Evolutionary conservation across 176 grass and related monocot species (phyloP).

Genomic region (Tuctoria greenei): DNA sequence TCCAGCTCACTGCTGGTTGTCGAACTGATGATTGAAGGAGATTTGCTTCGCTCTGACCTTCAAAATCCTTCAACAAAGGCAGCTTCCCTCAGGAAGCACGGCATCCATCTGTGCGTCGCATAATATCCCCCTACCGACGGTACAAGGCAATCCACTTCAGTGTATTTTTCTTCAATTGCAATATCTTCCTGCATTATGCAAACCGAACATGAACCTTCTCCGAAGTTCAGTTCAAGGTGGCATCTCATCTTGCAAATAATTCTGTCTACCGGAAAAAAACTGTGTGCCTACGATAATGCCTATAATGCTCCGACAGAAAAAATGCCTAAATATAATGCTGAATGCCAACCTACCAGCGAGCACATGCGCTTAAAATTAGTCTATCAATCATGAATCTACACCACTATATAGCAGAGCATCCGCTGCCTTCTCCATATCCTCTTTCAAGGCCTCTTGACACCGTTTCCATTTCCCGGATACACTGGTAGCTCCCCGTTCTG

Average conservation of each 20-base stretch:
- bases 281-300: not conserved
- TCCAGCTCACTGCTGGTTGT: conserved; percentile 36
- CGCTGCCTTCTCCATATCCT: not conserved
- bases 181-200: conserved; percentile 31
- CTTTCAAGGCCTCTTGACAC: not conserved
- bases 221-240: conserved; percentile 34
- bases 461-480: conserved; percentile 9
- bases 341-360: conserved; percentile 35
- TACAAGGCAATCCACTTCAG: conserved; percentile 28
- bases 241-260: conserved; percentile 6
- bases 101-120: conserved; percentile 20
- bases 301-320: too few relatives aligned
- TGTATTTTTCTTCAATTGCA: conserved; percentile 23
- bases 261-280: not conserved
- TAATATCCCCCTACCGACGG: conserved; percentile 32
- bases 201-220: conserved; percentile 43
- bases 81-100: not conserved
- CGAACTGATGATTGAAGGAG: conserved; percentile 15
- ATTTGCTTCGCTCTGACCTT: conserved; percentile 36
- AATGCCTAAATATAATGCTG: not conserved
- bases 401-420: conserved; percentile 28
- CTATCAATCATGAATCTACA: conserved; percentile 20
- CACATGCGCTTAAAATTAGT: conserved; percentile 36
- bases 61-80: conserved; percentile 20
- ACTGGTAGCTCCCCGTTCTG: not conserved